Evolutionary conservation across 2,329 filamentous ascomycete genomes (phyloP).

Genomic region (Neonectria ditissima): DNA sequence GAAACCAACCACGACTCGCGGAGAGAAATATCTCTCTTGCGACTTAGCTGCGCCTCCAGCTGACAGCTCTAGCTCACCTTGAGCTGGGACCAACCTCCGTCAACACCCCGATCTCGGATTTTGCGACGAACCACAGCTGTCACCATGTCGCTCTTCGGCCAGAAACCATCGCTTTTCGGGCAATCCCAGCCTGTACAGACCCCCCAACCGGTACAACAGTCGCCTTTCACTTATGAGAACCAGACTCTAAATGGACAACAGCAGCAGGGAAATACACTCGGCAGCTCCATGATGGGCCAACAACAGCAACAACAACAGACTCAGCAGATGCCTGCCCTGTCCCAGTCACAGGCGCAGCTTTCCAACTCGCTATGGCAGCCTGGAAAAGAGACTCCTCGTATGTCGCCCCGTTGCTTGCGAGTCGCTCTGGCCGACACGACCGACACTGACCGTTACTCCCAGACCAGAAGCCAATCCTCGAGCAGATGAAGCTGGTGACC

Average conservation of each 20-base stretch:
- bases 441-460: slow-evolving; percentile 21
- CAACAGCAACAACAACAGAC: slow-evolving; percentile 56
- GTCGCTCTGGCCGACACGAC: slow-evolving; percentile 1
- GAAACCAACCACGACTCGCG: not conserved
- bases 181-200: slow-evolving; percentile 52
- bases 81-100: slow-evolving; percentile 27
- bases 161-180: slow-evolving; percentile 54
- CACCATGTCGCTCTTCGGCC: slow-evolving; percentile 56
- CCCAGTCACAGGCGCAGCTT: slow-evolving; percentile 60
- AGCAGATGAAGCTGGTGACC: slow-evolving; percentile 77
- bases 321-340: slow-evolving; percentile 57
- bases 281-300: slow-evolving; percentile 49
- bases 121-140: slow-evolving; percentile 22
- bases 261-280: slow-evolving; percentile 50
- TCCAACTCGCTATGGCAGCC: slow-evolving; percentile 66
- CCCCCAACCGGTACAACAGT: slow-evolving; percentile 44
- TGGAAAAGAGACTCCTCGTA: slow-evolving; percentile 63
- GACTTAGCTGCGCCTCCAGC: slow-evolving; percentile 16
- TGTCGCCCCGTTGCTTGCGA: slow-evolving; percentile 29
- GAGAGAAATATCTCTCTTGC: not conserved
- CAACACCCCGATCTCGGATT: slow-evolving; percentile 27
- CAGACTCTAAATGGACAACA: slow-evolving; percentile 47
- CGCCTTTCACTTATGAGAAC: slow-evolving; percentile 14
- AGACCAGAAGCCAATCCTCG: slow-evolving; percentile 77
- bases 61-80: slow-evolving; percentile 23